Evolutionary conservation across 345 rosid genomes (phyloP).

Genomic region (Citrus medica): DNA sequence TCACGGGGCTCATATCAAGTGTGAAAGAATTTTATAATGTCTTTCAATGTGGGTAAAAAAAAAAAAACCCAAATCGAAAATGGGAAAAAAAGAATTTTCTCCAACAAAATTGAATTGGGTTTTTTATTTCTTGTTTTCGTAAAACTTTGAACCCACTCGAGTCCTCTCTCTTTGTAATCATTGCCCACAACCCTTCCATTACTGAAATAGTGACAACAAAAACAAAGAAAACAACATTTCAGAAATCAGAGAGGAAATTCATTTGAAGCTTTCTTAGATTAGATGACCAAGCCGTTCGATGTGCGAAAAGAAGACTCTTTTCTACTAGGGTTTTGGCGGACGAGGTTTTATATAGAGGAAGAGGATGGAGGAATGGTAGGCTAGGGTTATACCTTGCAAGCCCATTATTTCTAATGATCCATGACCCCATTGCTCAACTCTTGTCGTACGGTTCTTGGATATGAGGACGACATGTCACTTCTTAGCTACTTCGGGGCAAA

Average conservation of each 20-base stretch:
- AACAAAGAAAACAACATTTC: neutral
- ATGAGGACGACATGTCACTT: no score
- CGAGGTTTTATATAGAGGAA: no score
- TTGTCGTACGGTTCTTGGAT: no score
- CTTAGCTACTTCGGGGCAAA: no score
- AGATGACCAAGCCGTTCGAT: no score
- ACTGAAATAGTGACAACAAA: neutral
- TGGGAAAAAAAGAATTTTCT: neutral
- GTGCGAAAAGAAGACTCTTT: neutral
- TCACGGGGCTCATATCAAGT: constrained; percentile 56
- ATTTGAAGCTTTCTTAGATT: neutral
- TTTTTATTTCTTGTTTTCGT: neutral
- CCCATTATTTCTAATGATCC: neutral
- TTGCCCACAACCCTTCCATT: constrained; percentile 15
- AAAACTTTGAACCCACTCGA: constrained; percentile 33
- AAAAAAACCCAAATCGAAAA: constrained; percentile 16
- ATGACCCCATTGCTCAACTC: no score
- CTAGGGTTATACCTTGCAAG: neutral
- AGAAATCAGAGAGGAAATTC: neutral
- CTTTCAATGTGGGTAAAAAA: constrained; percentile 29
- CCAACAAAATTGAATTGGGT: constrained; percentile 7
- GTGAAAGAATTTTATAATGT: constrained; percentile 22
- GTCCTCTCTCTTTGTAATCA: constrained; percentile 68
- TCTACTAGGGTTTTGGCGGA: neutral
- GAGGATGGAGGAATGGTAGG: neutral